These are phyloP conservation scores for Fremontodendron californicum DNA, from an alignment of 345 rosid species.

Conservation along the genomic window DNA sequence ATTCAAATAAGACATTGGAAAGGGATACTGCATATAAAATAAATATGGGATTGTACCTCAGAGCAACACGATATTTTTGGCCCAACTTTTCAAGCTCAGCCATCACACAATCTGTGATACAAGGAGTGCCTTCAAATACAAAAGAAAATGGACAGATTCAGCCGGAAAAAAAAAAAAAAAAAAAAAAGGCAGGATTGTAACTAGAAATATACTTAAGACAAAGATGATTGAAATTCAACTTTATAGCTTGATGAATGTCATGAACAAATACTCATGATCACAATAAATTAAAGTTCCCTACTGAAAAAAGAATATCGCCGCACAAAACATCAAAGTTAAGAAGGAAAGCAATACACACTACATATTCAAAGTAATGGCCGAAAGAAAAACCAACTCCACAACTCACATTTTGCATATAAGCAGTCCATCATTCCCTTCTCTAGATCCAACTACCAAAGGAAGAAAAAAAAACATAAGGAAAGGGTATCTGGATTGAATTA, in stretches of 20 bases:
- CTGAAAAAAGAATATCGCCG: neutral
- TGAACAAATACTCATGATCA: neutral
- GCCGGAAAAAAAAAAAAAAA: no score
- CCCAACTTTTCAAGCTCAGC: slow-evolving; percentile 99
- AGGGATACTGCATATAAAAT: neutral
- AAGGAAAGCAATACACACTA: neutral
- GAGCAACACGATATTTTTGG: slow-evolving; percentile 89
- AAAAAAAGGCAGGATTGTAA: neutral
- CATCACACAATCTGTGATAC: slow-evolving; percentile 98
- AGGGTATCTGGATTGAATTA: neutral
- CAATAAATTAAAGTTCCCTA: neutral
- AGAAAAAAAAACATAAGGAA: neutral
- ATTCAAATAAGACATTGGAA: neutral
- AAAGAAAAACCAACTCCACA: neutral
- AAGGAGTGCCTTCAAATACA: slow-evolving; percentile 70
- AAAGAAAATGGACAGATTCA: slow-evolving; percentile 8
- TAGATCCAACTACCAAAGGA: slow-evolving; percentile 64
- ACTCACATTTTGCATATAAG: slow-evolving; percentile 91
- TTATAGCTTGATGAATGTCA: neutral
- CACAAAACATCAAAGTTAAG: neutral
- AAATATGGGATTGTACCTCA: slow-evolving; percentile 42
- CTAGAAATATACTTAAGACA: neutral
- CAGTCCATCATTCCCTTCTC: slow-evolving; percentile 96
- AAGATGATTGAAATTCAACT: neutral
- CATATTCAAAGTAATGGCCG: neutral